A percentile compares a stretch with the other conserved stretches of the same genome.
Conservation (phyloP, 2,329 filamentous ascomycete species). For the Nemania bipapillata region DNA sequence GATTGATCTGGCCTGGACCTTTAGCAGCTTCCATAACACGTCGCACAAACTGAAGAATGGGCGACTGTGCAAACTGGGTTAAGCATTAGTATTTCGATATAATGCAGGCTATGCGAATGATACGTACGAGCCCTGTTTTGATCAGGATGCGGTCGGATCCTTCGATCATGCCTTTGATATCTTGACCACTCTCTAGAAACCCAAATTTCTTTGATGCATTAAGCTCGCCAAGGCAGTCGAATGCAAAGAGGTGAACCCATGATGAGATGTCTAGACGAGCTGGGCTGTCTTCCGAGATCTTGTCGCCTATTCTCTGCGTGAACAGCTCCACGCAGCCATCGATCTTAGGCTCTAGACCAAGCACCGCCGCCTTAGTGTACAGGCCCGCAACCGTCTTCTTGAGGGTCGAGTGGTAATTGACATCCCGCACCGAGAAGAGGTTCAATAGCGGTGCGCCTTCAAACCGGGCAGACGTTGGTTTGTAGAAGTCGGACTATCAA, state of each 20-base stretch:
- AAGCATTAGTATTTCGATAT: background rate
- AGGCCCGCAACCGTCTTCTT: constrained; percentile 11
- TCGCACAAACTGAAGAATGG: background rate
- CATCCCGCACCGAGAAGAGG: constrained; percentile 14
- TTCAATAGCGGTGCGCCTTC: constrained; percentile 6
- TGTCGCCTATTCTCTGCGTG: background rate
- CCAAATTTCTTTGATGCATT: background rate
- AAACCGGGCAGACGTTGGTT: background rate
- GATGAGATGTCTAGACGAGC: constrained; percentile 6
- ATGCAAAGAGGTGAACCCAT: constrained; percentile 7
- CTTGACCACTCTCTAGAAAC: constrained; percentile 8
- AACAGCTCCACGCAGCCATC: constrained; percentile 22
- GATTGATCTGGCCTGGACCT: background rate
- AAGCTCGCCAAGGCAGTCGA: constrained; percentile 3
- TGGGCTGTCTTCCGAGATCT: background rate
- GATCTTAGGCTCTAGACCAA: constrained; percentile 24
- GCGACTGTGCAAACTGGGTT: background rate
- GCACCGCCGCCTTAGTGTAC: constrained; percentile 20
- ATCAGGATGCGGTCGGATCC: constrained; percentile 1
- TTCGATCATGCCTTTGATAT: constrained; percentile 6
- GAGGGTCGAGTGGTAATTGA: constrained; percentile 9
- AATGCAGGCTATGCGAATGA: background rate
- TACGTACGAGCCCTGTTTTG: background rate
- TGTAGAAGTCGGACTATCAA: constrained; percentile 18
- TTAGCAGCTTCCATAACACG: background rate